Conservation (phyloP, 345 rosid genomes). For the Ceriops tagal region DNA sequence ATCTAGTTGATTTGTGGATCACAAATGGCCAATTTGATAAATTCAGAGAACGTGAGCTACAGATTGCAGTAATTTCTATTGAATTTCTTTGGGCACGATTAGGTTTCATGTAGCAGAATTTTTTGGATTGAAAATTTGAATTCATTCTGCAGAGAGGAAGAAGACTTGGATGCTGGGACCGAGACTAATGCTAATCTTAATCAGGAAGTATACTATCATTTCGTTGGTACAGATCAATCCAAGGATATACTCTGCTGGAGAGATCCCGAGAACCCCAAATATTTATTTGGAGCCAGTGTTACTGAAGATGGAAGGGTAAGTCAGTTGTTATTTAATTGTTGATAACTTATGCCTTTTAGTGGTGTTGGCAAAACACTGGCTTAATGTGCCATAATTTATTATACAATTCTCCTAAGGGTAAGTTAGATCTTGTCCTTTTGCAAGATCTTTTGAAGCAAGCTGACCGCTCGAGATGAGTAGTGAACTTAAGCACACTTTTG, state of each 20-base stretch:
- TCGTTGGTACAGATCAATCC: constrained; percentile 66
- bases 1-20: background rate
- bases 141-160: constrained; percentile 60
- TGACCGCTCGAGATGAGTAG: background rate
- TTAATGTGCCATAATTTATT: background rate
- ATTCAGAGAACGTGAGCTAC: background rate
- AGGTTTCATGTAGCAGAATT: background rate
- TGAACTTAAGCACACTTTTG: background rate
- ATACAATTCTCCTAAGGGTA: background rate
- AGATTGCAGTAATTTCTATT: background rate
- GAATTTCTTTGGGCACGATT: background rate
- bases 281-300: constrained; percentile 46
- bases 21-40: background rate
- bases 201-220: constrained; percentile 80
- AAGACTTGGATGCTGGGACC: constrained; percentile 79
- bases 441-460: background rate
- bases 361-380: background rate
- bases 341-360: too few relatives aligned
- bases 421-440: background rate
- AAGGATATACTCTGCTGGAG: constrained; percentile 90
- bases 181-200: constrained; percentile 82
- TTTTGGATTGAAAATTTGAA: background rate
- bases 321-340: background rate
- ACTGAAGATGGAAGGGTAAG: constrained; percentile 89
- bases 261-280: constrained; percentile 76